Evolutionary conservation across 73 alveolate species (phyloP).

Genomic region (Blepharisma japonicum): DNA sequence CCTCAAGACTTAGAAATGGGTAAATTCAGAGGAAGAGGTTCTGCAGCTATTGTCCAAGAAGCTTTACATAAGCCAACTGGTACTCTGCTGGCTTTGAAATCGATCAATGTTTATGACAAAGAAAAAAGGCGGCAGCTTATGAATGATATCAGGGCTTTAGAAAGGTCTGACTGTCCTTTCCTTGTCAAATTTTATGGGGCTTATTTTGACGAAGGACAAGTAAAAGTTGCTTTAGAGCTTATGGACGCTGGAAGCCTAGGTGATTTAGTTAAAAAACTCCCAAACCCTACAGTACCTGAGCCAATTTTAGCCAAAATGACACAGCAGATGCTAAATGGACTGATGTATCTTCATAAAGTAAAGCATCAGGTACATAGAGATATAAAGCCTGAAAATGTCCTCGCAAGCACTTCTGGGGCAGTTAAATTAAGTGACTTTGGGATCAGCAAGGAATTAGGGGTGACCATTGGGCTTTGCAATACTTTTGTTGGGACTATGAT

Average conservation of each 20-base stretch:
- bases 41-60: slow-evolving; percentile 79
- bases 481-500: slow-evolving; percentile 91
- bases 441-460: slow-evolving; percentile 77
- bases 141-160: slow-evolving; percentile 89
- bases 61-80: slow-evolving; percentile 77
- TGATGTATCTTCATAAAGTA: slow-evolving; percentile 79
- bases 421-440: slow-evolving; percentile 98
- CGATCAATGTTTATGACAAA: slow-evolving; percentile 92
- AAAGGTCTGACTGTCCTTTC: slow-evolving; percentile 82
- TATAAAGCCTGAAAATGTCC: slow-evolving; percentile 96
- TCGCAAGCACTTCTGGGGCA: slow-evolving; percentile 85
- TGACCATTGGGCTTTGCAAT: slow-evolving; percentile 63
- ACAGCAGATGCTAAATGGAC: slow-evolving; percentile 78
- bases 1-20: slow-evolving; percentile 51
- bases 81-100: slow-evolving; percentile 68
- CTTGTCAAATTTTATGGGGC: slow-evolving; percentile 93
- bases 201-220: slow-evolving; percentile 89
- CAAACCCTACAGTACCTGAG: slow-evolving; percentile 70
- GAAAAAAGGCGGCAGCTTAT: slow-evolving; percentile 86
- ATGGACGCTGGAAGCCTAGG: slow-evolving; percentile 90
- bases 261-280: slow-evolving; percentile 58
- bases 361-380: slow-evolving; percentile 93
- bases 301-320: slow-evolving; percentile 69
- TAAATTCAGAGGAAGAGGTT: slow-evolving; percentile 64
- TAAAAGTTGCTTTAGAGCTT: slow-evolving; percentile 84